Evolutionary conservation across 2,329 filamentous ascomycete genomes (phyloP).

Genomic region (Aspergillus fumigatiaffinis): DNA sequence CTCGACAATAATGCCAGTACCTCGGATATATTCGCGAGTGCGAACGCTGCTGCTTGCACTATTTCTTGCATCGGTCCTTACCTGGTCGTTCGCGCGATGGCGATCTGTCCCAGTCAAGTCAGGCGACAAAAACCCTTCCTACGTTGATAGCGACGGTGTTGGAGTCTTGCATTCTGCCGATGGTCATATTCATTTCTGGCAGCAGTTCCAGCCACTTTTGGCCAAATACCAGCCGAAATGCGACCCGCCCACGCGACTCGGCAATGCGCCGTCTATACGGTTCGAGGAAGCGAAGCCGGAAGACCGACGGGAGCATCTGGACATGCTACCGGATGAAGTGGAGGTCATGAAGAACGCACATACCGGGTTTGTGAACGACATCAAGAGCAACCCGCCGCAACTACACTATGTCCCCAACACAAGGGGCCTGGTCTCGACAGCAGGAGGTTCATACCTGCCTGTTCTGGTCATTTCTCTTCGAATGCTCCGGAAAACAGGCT

Average conservation of each 20-base stretch:
- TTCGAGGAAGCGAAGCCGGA: conserved; percentile 25
- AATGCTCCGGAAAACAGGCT: conserved; percentile 44
- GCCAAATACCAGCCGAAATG: conserved; percentile 28
- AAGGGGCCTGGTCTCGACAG: conserved; percentile 46
- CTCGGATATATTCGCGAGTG: conserved; percentile 14
- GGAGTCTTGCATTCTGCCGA: conserved; percentile 5
- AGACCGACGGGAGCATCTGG: conserved; percentile 29
- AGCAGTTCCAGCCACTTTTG: conserved; percentile 29
- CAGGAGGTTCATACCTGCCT: conserved; percentile 41
- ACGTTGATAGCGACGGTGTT: background rate
- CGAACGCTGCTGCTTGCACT: conserved; percentile 18
- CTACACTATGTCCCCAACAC: conserved; percentile 33
- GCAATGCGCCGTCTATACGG: conserved; percentile 21
- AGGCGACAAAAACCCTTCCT: background rate
- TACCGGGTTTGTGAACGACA: conserved; percentile 29
- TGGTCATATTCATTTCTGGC: conserved; percentile 32
- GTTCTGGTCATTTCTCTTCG: conserved; percentile 43
- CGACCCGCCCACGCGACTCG: conserved; percentile 23
- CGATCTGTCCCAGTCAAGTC: background rate
- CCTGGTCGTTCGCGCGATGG: conserved; percentile 17
- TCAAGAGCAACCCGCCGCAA: conserved; percentile 23
- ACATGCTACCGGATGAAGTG: conserved; percentile 27
- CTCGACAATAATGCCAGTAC: conserved; percentile 8
- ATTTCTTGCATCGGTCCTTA: conserved; percentile 8
- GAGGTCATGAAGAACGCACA: conserved; percentile 32